Percentiles rank a stretch among this genome's conserved stretches.
Evolutionary conservation across 2,329 filamentous ascomycete genomes (phyloP).

Genomic region (Curvularia hawaiiensis): DNA sequence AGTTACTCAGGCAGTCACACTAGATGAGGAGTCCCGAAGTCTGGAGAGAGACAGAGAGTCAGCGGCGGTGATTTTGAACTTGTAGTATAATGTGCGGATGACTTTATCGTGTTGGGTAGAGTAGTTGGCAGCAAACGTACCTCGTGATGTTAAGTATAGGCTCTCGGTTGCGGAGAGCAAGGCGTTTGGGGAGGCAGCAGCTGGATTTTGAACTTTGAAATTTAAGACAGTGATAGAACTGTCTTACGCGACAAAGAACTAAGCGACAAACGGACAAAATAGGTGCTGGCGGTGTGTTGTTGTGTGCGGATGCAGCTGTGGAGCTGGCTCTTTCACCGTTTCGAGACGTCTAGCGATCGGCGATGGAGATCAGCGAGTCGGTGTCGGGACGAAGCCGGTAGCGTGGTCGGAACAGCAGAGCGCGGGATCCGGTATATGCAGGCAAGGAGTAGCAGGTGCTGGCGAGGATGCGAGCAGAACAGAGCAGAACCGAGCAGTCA

Average conservation of each 20-base stretch:
- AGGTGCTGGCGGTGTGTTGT: constrained; percentile 25
- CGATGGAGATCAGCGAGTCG: constrained; percentile 41
- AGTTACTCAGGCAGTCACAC: constrained; percentile 22
- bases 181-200: background rate
- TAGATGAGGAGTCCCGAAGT: constrained; percentile 5
- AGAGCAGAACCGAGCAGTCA: background rate
- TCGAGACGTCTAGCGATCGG: constrained; percentile 38
- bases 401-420: constrained; percentile 15
- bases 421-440: constrained; percentile 2
- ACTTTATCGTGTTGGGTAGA: background rate
- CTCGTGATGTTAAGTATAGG: constrained; percentile 8
- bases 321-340: constrained; percentile 31
- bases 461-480: background rate
- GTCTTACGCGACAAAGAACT: constrained; percentile 25
- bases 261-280: constrained; percentile 22
- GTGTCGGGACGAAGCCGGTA: constrained; percentile 25
- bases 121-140: constrained; percentile 10
- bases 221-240: constrained; percentile 27
- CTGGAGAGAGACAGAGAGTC: constrained; percentile 1
- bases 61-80: background rate
- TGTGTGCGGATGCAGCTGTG: constrained; percentile 41
- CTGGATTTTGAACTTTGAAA: constrained; percentile 6
- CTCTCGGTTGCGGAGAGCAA: constrained; percentile 3
- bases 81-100: background rate
- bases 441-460: background rate